Evolutionary conservation across 169 alveolate species (phyloP).

Genomic region (Nephromyces sp.): DNA sequence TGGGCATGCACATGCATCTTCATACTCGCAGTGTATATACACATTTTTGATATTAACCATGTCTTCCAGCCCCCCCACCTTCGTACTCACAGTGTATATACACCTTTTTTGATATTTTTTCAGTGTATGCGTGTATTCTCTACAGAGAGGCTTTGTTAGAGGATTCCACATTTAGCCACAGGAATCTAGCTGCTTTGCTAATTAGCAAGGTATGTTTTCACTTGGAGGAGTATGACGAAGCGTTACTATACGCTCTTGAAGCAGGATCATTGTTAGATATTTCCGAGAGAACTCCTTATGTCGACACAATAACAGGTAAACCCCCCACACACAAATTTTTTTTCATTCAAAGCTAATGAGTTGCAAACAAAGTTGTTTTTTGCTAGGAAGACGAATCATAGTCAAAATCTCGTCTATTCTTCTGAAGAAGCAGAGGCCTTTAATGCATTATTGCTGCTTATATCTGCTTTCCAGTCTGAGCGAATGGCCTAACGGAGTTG

Average conservation of each 20-base stretch:
- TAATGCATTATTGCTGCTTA: too few species aligned
- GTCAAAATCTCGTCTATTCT: too few species aligned
- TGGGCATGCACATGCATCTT: too few species aligned
- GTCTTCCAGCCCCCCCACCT: not conserved
- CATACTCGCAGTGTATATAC: too few species aligned
- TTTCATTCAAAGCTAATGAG: too few species aligned
- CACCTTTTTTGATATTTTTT: not conserved
- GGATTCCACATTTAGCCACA: conserved; percentile 54
- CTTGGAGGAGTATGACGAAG: conserved; percentile 82
- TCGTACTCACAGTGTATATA: not conserved
- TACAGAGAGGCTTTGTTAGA: conserved; percentile 36
- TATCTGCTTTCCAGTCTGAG: too few species aligned
- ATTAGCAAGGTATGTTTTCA: conserved; percentile 80
- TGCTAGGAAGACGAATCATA: too few species aligned
- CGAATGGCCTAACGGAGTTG: too few species aligned
- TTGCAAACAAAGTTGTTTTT: too few species aligned
- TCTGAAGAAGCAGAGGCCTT: too few species aligned
- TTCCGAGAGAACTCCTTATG: conserved; percentile 29
- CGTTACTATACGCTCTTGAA: conserved; percentile 85
- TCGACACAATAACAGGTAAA: conserved; percentile 13
- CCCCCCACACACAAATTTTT: too few species aligned
- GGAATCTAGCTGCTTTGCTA: conserved; percentile 82
- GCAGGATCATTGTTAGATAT: conserved; percentile 80
- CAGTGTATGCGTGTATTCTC: not conserved
- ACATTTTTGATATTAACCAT: too few species aligned